phyloP scores from a whole-genome alignment of 441 rosid species.

The Aquilaria agallochum region DNA sequence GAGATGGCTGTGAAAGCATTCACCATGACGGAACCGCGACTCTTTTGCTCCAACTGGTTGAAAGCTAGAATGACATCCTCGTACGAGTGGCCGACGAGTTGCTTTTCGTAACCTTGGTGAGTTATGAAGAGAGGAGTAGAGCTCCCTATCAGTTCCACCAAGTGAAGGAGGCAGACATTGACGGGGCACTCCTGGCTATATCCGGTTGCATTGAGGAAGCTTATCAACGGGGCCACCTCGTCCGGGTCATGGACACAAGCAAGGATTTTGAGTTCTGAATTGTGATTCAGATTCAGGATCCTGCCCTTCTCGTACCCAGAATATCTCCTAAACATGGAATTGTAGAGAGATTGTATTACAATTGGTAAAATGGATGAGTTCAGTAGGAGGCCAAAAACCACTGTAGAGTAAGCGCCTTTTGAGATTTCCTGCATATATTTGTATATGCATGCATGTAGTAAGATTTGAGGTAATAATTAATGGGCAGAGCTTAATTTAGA shows the following conservation, averaged over 20 bases:
- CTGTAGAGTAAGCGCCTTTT: neutral
- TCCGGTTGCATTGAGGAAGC: constrained; percentile 29
- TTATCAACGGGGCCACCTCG: constrained; percentile 38
- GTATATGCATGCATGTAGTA: neutral
- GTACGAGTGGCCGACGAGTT: neutral
- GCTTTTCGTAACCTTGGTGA: constrained; percentile 31
- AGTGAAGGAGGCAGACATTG: constrained; percentile 35
- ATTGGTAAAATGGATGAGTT: constrained; percentile 16
- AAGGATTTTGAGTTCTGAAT: constrained; percentile 32
- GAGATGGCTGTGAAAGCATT: constrained; percentile 43
- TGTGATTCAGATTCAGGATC: constrained; percentile 21
- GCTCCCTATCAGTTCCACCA: constrained; percentile 35
- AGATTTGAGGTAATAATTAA: neutral
- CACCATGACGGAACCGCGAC: constrained; percentile 20
- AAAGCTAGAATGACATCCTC: constrained; percentile 39
- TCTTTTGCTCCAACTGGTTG: constrained; percentile 23
- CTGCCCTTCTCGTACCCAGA: constrained; percentile 37
- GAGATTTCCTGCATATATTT: neutral
- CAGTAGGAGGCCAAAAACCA: neutral
- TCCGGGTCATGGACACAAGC: constrained; percentile 44
- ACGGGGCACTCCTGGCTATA: constrained; percentile 28
- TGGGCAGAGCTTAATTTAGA: too few species aligned
- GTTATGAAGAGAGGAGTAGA: constrained; percentile 36
- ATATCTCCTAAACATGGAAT: constrained; percentile 30
- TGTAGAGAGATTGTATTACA: constrained; percentile 17